Evolutionary conservation across 768 basidiomycete genomes (phyloP).

Genomic region (Tremella fuciformis): DNA sequence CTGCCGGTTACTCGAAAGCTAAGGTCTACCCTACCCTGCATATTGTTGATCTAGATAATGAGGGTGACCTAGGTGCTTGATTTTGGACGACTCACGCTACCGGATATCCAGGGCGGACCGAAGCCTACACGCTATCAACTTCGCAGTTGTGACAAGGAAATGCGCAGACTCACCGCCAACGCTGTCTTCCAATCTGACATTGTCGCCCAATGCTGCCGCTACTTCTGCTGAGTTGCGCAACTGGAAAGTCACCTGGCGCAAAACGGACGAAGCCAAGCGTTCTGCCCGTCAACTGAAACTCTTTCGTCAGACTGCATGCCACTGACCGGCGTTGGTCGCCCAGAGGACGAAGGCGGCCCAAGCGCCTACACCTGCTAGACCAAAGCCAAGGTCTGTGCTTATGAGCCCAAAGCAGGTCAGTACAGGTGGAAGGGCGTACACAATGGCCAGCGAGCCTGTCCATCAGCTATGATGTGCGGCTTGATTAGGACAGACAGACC

Average conservation of each 20-base stretch:
- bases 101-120: slow-evolving; percentile 51
- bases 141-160: background rate
- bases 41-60: slow-evolving; percentile 38
- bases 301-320: background rate
- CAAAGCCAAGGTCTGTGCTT: slow-evolving; percentile 21
- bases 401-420: background rate
- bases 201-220: slow-evolving; percentile 34
- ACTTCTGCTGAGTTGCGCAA: slow-evolving; percentile 44
- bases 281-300: slow-evolving; percentile 25
- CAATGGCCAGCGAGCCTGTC: slow-evolving; percentile 17
- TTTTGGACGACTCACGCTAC: slow-evolving; percentile 24
- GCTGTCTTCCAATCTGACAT: slow-evolving; percentile 38
- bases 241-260: slow-evolving; percentile 48
- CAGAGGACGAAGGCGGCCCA: slow-evolving; percentile 36
- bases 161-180: slow-evolving; percentile 43
- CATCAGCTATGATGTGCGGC: background rate
- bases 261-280: slow-evolving; percentile 46
- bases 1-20: slow-evolving; percentile 42
- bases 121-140: slow-evolving; percentile 27
- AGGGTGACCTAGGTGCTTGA: background rate
- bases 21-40: slow-evolving; percentile 50
- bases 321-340: slow-evolving; percentile 37
- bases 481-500: slow-evolving; percentile 23
- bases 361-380: slow-evolving; percentile 18
- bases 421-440: slow-evolving; percentile 18